Conservation (phyloP, 352 stramenopile genomes). For the Globisporangium cederbergense region DNA sequence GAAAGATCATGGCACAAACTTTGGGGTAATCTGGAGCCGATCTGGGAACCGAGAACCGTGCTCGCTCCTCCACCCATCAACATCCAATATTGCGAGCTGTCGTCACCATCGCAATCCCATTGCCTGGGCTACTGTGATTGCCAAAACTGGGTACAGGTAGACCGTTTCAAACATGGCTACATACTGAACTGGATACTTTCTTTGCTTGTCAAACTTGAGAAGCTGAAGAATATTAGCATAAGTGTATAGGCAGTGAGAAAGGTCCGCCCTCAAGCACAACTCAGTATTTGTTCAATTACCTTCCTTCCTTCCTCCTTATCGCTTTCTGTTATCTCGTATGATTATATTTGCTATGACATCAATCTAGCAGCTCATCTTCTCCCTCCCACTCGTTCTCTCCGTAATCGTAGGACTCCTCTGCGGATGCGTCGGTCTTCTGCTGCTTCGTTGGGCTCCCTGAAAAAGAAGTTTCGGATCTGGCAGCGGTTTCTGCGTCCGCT, state of each 20-base stretch:
- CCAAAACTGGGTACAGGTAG: neutral
- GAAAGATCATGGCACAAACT: neutral
- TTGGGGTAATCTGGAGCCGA: neutral
- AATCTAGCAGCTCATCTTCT: slow-evolving; percentile 38
- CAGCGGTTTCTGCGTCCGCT: neutral
- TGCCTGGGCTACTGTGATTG: neutral
- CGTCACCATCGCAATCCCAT: slow-evolving; percentile 6
- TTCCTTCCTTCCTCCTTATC: too few species aligned
- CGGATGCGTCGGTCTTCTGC: slow-evolving; percentile 3
- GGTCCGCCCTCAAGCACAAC: neutral
- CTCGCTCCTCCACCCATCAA: slow-evolving; percentile 4
- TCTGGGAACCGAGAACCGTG: neutral
- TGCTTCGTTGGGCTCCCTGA: slow-evolving; percentile 14
- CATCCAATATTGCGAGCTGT: slow-evolving; percentile 1
- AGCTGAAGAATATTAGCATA: neutral
- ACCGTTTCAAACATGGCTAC: neutral
- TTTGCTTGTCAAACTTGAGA: neutral
- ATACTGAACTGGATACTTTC: neutral
- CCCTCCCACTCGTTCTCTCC: slow-evolving; percentile 65
- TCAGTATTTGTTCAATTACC: too few species aligned
- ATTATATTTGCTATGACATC: slow-evolving; percentile 10
- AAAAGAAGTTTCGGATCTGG: neutral
- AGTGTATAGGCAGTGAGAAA: neutral
- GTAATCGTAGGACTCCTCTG: slow-evolving; percentile 40
- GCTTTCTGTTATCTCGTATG: neutral